A percentile compares a stretch with the other conserved stretches of the same genome.
These are phyloP conservation scores for Iberis pinnata DNA, from an alignment of 345 rosid species.

Conservation along the genomic window DNA sequence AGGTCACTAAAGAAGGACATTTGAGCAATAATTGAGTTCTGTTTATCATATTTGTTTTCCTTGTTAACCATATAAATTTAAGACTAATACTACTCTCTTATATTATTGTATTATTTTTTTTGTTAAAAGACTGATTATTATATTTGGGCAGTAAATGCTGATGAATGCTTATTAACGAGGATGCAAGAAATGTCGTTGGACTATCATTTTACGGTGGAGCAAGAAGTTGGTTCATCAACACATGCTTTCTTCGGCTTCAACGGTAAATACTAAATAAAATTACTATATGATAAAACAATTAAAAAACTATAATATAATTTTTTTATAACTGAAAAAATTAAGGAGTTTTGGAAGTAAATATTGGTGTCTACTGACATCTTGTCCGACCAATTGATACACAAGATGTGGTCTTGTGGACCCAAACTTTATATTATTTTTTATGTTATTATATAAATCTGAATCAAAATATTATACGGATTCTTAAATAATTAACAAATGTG, in stretches of 20 bases:
- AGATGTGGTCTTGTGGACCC: conserved; percentile 26
- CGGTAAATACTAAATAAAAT: conserved; percentile 40
- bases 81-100: background rate
- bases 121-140: too few species aligned
- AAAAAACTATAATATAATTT: background rate
- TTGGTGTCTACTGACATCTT: too few species aligned
- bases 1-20: conserved; percentile 23
- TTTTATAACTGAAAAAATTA: background rate
- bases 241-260: conserved; percentile 99
- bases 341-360: background rate
- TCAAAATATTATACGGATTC: too few species aligned
- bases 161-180: conserved; percentile 92
- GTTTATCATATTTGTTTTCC: background rate
- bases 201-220: conserved; percentile 96
- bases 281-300: background rate
- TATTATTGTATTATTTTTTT: too few species aligned
- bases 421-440: background rate
- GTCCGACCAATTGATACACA: conserved; percentile 27
- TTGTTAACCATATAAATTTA: background rate
- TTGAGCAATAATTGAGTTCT: background rate
- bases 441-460: background rate
- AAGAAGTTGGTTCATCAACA: conserved; percentile 98
- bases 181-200: conserved; percentile 99
- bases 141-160: conserved; percentile 63
- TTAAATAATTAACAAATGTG: background rate